Evolutionary conservation across 2,329 filamentous ascomycete genomes (phyloP), one percentile per base, ranked within the genome.

Genomic region (Colletotrichum sp.): DNA sequence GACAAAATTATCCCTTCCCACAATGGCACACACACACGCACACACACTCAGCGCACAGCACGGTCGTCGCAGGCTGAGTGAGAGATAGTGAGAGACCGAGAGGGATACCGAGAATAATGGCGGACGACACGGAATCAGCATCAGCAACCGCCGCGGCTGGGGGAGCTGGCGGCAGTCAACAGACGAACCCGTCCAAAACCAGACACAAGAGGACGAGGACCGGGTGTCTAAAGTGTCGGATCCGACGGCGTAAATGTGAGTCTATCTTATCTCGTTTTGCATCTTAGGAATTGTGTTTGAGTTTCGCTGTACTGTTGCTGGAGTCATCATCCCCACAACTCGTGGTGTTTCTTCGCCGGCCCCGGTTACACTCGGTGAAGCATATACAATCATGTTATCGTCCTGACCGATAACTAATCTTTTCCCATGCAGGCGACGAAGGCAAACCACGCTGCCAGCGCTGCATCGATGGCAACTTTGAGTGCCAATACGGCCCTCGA

Each of bases 221-320:
- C 2, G 87, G 88, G 16, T 89, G 87, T 80, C 81, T 88, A 77
- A 87, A 86, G 69, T 89, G 88, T 81, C 85, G 88, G 36, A 81
- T 85, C 36, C 85, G 87, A 63, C 81, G 88, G 62, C 84, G 87
- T 36, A 89, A 89, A 81, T 89, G 87, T 88, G 79, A 77, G 84
- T 81, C 59, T 21, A 34, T 38, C 24, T 62, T 64, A 66, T 52
- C 21, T 56, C 38, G 13, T 4, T 30, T 7, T 1, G 21, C 14
- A 24, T 26, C 16, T 24, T 0, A 30, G 18, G 0, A 14, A 21
- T 4, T 30, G 28, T 24, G 58, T n/a, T 32, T 32, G 30, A 16
- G 56, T 61, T 34, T 34, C 28, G 16, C 1, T 12, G 10, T 21
- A 12, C 12, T n/a, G 32, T 64, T 21, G 30, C n/a, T 48, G 16